Conservation (phyloP, 148 eudicot species). For the Fagopyrum homotropicum region DNA sequence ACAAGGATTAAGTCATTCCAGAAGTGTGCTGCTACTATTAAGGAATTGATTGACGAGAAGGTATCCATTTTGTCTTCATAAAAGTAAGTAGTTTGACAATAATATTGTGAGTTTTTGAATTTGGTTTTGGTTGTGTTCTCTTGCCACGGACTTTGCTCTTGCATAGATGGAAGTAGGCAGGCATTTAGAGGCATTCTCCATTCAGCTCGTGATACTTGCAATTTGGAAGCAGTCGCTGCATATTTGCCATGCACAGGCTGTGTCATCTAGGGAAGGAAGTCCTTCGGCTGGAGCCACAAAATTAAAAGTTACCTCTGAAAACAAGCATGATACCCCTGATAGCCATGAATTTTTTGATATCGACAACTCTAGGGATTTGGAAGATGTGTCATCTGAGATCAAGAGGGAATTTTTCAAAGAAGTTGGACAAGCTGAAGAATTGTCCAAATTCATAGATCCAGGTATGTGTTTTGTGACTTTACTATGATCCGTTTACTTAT, state of each 20-base stretch:
- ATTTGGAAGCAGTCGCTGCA: conserved; percentile 92
- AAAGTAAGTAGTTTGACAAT: not conserved
- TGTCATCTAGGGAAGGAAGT: conserved; percentile 67
- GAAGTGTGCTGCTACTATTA: conserved; percentile 64
- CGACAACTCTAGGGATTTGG: conserved; percentile 29
- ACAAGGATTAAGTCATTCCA: conserved; percentile 68
- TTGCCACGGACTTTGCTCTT: conserved; percentile 16
- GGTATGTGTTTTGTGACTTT: conserved; percentile 35
- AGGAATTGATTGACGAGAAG: conserved; percentile 71
- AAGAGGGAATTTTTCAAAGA: conserved; percentile 69
- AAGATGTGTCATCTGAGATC: conserved; percentile 52
- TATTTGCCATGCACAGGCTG: conserved; percentile 80
- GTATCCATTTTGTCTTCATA: conserved; percentile 25
- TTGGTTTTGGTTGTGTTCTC: not conserved
- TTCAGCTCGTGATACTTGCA: conserved; percentile 86
- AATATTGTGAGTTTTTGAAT: not conserved
- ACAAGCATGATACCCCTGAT: conserved; percentile 38
- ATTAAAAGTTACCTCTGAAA: conserved; percentile 28
- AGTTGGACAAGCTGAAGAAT: conserved; percentile 77
- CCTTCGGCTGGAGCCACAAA: conserved; percentile 36
- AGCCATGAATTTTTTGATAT: conserved; percentile 30
- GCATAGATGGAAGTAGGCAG: conserved; percentile 48
- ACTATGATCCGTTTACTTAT: conserved; percentile 13
- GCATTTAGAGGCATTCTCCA: conserved; percentile 86
- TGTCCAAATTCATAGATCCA: conserved; percentile 60